Evolutionary conservation across 768 basidiomycete genomes (phyloP), one percentile per base, ranked within the genome.

Genomic region (Strobilomyces echinocephalus): DNA sequence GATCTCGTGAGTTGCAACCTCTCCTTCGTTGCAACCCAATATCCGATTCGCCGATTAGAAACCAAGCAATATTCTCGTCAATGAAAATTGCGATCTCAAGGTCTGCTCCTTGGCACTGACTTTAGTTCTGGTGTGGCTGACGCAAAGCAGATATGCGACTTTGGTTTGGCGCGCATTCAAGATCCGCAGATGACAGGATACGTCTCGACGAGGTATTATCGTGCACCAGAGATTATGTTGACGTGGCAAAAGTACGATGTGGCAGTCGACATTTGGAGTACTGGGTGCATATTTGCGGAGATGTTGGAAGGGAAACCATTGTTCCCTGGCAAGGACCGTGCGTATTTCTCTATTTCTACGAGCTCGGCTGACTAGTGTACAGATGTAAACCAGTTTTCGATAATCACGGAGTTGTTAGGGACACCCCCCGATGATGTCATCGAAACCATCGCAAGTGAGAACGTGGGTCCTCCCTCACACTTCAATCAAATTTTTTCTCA

Each of bases 201-300:
- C 68, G 97, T 98, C 56, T 98, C 97, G 53, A 99, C 97, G 48
- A 80, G 97, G 61, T 99, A 99, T 75, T 99, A 99, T 70, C 88
- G 97, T 48, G 97, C 97, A 7, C 97, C 97, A 6, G 97, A 99
- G 73, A 99, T 99, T 75, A 99, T 99, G 97, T 80, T 99, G 68
- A 99, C 97, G 36, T 99, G 97, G 97, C 97, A 99, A 72, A 98
- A 98, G 76, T 99, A 99, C 74, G 95, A 98, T 71, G 95, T 97
- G 52, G 97, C 95, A 47, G 97, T 99, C 57, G 97, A 99, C 69
- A 95, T 98, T 68, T 98, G 97, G 97, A 95, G 91, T 66, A 94
- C 95, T 11, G 97, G 95, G 7, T 99, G 97, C 76, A 98, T 99
- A 70, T 97, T 99, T 65, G 97, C 97, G 6, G 97, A 99, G 77